phyloP scores from a whole-genome alignment of 352 stramenopile species.

The Phytopythium chamaehyphon region DNA sequence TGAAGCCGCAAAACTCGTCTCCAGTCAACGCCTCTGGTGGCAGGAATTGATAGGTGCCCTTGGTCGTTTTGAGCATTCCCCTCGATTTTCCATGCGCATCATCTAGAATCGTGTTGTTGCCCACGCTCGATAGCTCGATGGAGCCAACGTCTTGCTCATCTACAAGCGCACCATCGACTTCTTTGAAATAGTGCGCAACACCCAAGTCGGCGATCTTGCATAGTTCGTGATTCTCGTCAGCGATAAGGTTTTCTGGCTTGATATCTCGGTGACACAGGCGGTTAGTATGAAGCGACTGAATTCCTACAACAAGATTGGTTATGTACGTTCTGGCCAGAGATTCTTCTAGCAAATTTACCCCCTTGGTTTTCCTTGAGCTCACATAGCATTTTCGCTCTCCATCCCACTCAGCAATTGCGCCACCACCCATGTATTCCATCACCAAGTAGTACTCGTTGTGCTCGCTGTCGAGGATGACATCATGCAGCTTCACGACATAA shows the following conservation, averaged over 20 bases:
- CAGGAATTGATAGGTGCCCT: conserved; percentile 78
- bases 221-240: conserved; percentile 40
- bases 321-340: conserved; percentile 46
- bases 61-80: conserved; percentile 61
- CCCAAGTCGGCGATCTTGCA: conserved; percentile 84
- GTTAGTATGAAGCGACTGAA: conserved; percentile 74
- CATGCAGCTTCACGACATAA: conserved; percentile 60
- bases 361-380: conserved; percentile 29
- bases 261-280: conserved; percentile 83
- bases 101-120: conserved; percentile 9
- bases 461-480: conserved; percentile 71
- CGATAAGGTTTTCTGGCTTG: conserved; percentile 82
- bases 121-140: conserved; percentile 46
- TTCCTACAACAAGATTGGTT: conserved; percentile 54
- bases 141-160: conserved; percentile 47
- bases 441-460: conserved; percentile 64
- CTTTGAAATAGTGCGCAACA: conserved; percentile 70
- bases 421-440: conserved; percentile 85
- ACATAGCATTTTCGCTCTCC: conserved; percentile 59
- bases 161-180: conserved; percentile 42
- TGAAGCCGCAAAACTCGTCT: conserved; percentile 72
- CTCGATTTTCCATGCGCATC: conserved; percentile 6
- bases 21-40: conserved; percentile 61
- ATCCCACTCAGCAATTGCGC: conserved; percentile 76
- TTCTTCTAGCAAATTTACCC: conserved; percentile 37